These are phyloP conservation scores for Nakataea oryzae DNA, from an alignment of 2,329 filamentous ascomycete genomes.

Conservation along the genomic window DNA sequence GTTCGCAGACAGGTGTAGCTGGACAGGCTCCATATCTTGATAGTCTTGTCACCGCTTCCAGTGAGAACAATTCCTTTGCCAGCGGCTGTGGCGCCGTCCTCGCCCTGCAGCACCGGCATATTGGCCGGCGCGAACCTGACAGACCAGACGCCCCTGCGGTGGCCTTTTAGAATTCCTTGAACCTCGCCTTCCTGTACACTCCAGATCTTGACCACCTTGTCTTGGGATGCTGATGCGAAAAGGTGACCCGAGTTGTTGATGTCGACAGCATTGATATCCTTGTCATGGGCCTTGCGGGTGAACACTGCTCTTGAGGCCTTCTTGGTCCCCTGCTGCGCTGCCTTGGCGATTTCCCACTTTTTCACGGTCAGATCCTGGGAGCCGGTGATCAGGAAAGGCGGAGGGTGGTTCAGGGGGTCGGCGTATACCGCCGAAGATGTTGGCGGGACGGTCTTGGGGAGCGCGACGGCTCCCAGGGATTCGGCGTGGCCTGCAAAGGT, in stretches of 20 bases:
- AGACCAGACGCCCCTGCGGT: constrained; percentile 92
- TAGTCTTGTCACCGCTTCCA: constrained; percentile 89
- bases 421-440: constrained; percentile 59
- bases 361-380: constrained; percentile 95
- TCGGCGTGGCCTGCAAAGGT: constrained; percentile 85
- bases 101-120: constrained; percentile 62
- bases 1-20: constrained; percentile 91
- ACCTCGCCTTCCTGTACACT: constrained; percentile 82
- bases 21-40: constrained; percentile 87
- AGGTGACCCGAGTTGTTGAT: constrained; percentile 63
- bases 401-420: constrained; percentile 69
- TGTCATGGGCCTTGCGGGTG: constrained; percentile 93
- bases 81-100: constrained; percentile 56
- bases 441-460: constrained; percentile 61
- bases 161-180: constrained; percentile 81
- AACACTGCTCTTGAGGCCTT: constrained; percentile 59
- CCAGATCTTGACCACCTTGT: constrained; percentile 96
- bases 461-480: constrained; percentile 79
- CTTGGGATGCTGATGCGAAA: constrained; percentile 93
- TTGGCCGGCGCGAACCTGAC: constrained; percentile 78
- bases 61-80: constrained; percentile 78
- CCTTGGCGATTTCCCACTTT: constrained; percentile 71
- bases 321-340: constrained; percentile 33
- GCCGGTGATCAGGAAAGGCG: constrained; percentile 77
- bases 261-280: constrained; percentile 94